phyloP scores from a whole-genome alignment of 768 basidiomycete species.

The Pleurotus salmoneostramineus region DNA sequence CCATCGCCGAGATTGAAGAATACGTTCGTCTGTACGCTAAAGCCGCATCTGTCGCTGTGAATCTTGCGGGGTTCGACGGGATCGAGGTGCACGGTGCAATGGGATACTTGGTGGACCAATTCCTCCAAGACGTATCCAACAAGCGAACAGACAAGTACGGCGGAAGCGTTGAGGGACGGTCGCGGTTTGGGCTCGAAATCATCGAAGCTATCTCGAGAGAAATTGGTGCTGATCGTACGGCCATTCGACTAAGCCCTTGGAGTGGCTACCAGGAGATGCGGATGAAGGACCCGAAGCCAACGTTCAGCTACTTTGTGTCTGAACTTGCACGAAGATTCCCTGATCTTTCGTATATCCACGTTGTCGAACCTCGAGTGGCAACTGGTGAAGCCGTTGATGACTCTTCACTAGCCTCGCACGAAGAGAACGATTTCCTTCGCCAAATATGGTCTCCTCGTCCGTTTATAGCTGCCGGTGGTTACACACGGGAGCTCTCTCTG shows the following conservation, averaged over 20 bases:
- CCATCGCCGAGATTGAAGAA: slow-evolving; percentile 43
- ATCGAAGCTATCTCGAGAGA: slow-evolving; percentile 45
- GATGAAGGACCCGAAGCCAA: slow-evolving; percentile 51
- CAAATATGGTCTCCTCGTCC: slow-evolving; percentile 38
- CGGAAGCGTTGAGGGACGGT: slow-evolving; percentile 58
- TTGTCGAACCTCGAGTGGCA: slow-evolving; percentile 34
- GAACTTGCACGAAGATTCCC: slow-evolving; percentile 35
- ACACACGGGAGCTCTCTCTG: slow-evolving; percentile 35
- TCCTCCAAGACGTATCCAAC: slow-evolving; percentile 56
- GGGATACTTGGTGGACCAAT: slow-evolving; percentile 55
- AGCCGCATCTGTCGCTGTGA: slow-evolving; percentile 53
- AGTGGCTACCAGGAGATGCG: slow-evolving; percentile 37
- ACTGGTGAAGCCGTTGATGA: slow-evolving; percentile 1
- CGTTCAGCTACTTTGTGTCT: slow-evolving; percentile 46
- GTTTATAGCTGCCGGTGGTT: slow-evolving; percentile 41
- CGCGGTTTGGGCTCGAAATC: slow-evolving; percentile 53
- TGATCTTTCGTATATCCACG: slow-evolving; percentile 48
- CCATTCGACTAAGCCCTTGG: slow-evolving; percentile 59
- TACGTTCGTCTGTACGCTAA: slow-evolving; percentile 45
- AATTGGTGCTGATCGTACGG: slow-evolving; percentile 51
- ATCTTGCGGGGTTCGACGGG: slow-evolving; percentile 66
- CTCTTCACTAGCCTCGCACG: slow-evolving; percentile 13
- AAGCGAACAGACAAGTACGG: slow-evolving; percentile 63
- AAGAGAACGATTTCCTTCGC: slow-evolving; percentile 38
- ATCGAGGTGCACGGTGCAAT: slow-evolving; percentile 44